phyloP scores from a whole-genome alignment of 2,329 filamentous ascomycete genomes.

The Knufia petricola region DNA sequence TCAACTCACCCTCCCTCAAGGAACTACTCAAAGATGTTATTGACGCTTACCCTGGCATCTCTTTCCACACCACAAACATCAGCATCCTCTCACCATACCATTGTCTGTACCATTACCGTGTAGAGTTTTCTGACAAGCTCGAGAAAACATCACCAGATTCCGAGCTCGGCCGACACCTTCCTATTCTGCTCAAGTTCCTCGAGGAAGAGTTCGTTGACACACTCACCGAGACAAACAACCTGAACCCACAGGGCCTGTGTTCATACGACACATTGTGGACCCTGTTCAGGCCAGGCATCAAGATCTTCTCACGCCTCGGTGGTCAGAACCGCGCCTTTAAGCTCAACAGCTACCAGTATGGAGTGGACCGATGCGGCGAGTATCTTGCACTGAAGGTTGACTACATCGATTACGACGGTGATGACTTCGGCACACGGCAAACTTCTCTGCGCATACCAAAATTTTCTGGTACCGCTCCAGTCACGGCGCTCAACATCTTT shows the following conservation, averaged over 20 bases:
- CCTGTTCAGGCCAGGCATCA: slow-evolving; percentile 75
- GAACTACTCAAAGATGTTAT: slow-evolving; percentile 62
- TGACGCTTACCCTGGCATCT: slow-evolving; percentile 67
- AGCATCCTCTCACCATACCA: slow-evolving; percentile 61
- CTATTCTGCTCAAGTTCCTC: slow-evolving; percentile 63
- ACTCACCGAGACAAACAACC: slow-evolving; percentile 70
- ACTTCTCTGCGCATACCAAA: slow-evolving; percentile 59
- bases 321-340: slow-evolving; percentile 69
- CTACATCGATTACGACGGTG: slow-evolving; percentile 84
- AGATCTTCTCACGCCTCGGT: slow-evolving; percentile 69
- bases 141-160: slow-evolving; percentile 36
- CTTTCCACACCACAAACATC: slow-evolving; percentile 69
- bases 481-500: slow-evolving; percentile 66
- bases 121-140: slow-evolving; percentile 54
- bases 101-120: slow-evolving; percentile 68
- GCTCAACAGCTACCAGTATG: slow-evolving; percentile 56
- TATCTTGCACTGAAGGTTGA: slow-evolving; percentile 69
- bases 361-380: slow-evolving; percentile 49
- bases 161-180: slow-evolving; percentile 43
- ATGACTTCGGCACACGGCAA: slow-evolving; percentile 66
- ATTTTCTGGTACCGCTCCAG: slow-evolving; percentile 74
- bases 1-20: slow-evolving; percentile 71
- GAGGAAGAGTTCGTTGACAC: slow-evolving; percentile 68
- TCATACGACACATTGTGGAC: slow-evolving; percentile 86
- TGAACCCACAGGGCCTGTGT: slow-evolving; percentile 52